Evolutionary conservation across 768 basidiomycete species (phyloP).

Genomic region (Suillus occidentalis): DNA sequence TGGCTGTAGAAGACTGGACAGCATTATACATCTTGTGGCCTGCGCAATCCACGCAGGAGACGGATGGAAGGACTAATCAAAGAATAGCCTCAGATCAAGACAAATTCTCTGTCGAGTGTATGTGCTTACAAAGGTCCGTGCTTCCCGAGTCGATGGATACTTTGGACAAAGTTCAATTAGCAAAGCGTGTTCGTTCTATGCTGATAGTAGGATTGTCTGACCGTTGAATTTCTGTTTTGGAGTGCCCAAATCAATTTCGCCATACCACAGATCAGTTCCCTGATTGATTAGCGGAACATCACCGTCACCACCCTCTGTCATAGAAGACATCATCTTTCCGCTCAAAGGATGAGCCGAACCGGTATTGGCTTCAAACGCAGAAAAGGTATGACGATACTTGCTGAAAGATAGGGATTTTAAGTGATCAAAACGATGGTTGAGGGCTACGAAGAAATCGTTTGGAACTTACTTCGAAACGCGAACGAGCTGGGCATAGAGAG

Average conservation of each 20-base stretch:
- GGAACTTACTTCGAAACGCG: neutral
- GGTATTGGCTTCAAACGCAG: constrained; percentile 53
- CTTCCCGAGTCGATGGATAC: constrained; percentile 46
- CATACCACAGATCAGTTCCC: constrained; percentile 19
- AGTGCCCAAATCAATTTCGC: constrained; percentile 39
- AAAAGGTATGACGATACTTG: neutral
- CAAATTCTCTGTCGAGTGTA: neutral
- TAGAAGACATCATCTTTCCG: neutral
- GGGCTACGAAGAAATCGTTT: neutral
- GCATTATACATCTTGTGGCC: constrained; percentile 34
- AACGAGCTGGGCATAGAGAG: neutral
- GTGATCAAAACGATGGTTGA: neutral
- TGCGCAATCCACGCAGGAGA: constrained; percentile 30
- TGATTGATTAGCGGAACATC: constrained; percentile 30
- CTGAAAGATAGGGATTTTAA: neutral
- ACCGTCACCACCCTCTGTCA: constrained; percentile 11
- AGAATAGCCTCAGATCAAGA: constrained; percentile 25
- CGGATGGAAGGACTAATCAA: constrained; percentile 37
- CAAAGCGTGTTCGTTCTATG: neutral
- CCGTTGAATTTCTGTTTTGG: constrained; percentile 41
- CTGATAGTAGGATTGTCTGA: constrained; percentile 15
- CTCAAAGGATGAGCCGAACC: constrained; percentile 44
- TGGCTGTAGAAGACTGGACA: constrained; percentile 32
- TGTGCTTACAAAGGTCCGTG: constrained; percentile 5
- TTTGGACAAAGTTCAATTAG: constrained; percentile 10